phyloP scores from a whole-genome alignment of 306 rosid genomes.

The Cyamopsis tetragonoloba region DNA sequence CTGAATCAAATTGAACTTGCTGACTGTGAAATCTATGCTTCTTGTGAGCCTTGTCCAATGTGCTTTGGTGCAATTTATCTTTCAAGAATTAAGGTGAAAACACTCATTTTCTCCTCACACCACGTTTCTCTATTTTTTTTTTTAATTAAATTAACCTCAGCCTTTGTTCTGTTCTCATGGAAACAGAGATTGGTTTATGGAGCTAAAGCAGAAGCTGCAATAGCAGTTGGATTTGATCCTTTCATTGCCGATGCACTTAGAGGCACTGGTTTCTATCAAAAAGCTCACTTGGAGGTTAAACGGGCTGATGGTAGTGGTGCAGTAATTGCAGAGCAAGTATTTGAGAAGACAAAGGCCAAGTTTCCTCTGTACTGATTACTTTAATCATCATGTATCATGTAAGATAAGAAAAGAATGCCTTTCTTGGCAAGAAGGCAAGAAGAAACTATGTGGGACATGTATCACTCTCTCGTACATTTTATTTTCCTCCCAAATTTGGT shows the following conservation, averaged over 20 bases:
- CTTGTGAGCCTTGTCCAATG: conserved; percentile 98
- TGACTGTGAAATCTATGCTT: conserved; percentile 85
- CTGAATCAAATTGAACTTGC: conserved; percentile 67
- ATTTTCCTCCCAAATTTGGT: too few species aligned
- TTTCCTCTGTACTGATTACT: conserved; percentile 40
- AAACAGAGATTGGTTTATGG: conserved; percentile 87
- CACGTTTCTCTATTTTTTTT: neutral
- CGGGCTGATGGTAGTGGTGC: conserved; percentile 80
- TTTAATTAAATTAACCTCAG: neutral
- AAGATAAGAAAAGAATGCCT: too few species aligned
- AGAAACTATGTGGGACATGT: too few species aligned
- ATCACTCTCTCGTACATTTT: too few species aligned
- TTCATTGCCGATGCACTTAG: conserved; percentile 80
- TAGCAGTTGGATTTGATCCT: conserved; percentile 74
- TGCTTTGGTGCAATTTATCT: conserved; percentile 93
- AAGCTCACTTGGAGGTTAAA: conserved; percentile 78
- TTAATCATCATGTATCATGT: too few species aligned
- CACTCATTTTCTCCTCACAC: neutral
- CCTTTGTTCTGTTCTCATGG: neutral
- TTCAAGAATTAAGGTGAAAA: conserved; percentile 71
- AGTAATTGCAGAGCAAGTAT: conserved; percentile 76
- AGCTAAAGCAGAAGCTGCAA: conserved; percentile 85
- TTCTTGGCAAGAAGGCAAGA: too few species aligned
- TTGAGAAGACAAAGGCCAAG: conserved; percentile 75
- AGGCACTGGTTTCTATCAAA: conserved; percentile 72